Conservation (phyloP, 2,329 filamentous ascomycete species). For the Colletotrichum lentis region DNA sequence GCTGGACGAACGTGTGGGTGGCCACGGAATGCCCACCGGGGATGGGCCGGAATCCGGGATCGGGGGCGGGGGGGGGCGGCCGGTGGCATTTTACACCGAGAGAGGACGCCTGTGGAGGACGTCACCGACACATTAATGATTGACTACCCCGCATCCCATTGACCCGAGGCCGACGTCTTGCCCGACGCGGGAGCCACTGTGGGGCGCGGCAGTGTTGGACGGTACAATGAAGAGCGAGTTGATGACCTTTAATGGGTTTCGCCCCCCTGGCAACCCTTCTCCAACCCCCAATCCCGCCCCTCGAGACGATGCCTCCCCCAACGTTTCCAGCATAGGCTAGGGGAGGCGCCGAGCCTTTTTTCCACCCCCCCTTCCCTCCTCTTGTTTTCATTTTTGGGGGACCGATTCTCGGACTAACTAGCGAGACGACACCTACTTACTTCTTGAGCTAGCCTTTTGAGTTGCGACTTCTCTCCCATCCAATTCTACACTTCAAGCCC, state of each 20-base stretch:
- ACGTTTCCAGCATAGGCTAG: neutral
- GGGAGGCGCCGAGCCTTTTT: constrained; percentile 11
- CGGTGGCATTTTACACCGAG: constrained; percentile 29
- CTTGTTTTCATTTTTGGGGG: neutral
- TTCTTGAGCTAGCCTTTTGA: constrained; percentile 5
- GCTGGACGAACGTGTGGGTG: constrained; percentile 7
- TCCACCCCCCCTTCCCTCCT: neutral
- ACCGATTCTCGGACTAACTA: constrained; percentile 25
- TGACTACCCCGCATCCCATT: constrained; percentile 37
- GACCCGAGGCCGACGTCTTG: constrained; percentile 34
- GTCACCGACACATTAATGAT: constrained; percentile 22
- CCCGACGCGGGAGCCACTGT: constrained; percentile 8
- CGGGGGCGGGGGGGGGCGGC: neutral
- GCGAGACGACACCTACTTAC: constrained; percentile 22
- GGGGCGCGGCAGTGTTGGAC: constrained; percentile 31
- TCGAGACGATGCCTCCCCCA: constrained; percentile 23
- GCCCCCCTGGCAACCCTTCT: constrained; percentile 22
- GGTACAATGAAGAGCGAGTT: constrained; percentile 39
- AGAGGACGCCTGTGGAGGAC: neutral
- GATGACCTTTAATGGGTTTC: constrained; percentile 36
- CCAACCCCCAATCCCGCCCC: constrained; percentile 26
- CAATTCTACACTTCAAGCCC: constrained; percentile 7
- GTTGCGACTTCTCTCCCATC: neutral
- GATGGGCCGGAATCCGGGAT: constrained; percentile 8
- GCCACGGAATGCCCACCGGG: constrained; percentile 2